These are phyloP conservation scores for Myxozyma sirexii DNA, from an alignment of 805 yeast species.

Conservation along the genomic window DNA sequence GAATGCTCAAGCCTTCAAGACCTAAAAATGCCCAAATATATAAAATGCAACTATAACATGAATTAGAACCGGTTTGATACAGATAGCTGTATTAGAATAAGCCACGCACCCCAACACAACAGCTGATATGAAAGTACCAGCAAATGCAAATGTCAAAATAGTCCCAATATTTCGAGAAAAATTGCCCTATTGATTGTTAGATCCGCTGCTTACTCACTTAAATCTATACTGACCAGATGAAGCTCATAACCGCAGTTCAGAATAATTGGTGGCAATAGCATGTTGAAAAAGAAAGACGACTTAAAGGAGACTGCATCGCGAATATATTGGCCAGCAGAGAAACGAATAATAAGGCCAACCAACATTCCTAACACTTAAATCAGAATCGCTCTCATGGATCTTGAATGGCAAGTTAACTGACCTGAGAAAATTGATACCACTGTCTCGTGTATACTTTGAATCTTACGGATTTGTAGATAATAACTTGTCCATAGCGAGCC, in stretches of 20 bases:
- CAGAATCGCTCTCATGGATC: not conserved
- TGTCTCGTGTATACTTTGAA: conserved; percentile 96
- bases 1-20: conserved; percentile 79
- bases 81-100: too few species aligned
- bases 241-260: conserved; percentile 94
- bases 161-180: conserved; percentile 91
- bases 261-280: conserved; percentile 92
- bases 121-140: conserved; percentile 93
- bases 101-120: conserved; percentile 75
- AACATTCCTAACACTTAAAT: conserved; percentile 43
- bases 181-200: conserved; percentile 57
- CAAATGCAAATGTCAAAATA: conserved; percentile 90
- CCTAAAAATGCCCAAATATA: conserved; percentile 92
- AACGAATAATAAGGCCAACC: conserved; percentile 86
- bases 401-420: conserved; percentile 50
- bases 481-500: conserved; percentile 95
- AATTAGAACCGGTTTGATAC: not conserved
- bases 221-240: conserved; percentile 57
- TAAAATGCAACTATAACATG: conserved; percentile 51
- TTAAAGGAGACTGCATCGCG: conserved; percentile 97
- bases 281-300: conserved; percentile 90
- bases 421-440: conserved; percentile 95
- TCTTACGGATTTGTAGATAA: conserved; percentile 84
- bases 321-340: conserved; percentile 94
- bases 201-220: too few species aligned